Conservation (phyloP, 2,329 filamentous ascomycete species). For the Phialophora tarda region DNA sequence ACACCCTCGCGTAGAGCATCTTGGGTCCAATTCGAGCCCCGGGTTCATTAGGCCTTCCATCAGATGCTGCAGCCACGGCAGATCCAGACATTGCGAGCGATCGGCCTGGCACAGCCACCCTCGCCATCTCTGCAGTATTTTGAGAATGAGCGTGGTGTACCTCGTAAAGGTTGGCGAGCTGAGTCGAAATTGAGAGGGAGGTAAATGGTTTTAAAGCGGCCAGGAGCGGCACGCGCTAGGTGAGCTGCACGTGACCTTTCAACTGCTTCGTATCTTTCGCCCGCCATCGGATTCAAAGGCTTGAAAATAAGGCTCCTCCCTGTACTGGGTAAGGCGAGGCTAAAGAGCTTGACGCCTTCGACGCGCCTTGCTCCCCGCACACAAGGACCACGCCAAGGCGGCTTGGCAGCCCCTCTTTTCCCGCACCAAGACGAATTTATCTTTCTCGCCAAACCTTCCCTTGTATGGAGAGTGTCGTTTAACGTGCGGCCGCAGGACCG, state of each 20-base stretch:
- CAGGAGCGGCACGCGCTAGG: too few species aligned
- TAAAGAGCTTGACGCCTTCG: too few species aligned
- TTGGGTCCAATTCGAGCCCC: not conserved
- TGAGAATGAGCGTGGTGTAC: not conserved
- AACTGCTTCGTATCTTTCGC: too few species aligned
- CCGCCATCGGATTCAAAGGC: too few species aligned
- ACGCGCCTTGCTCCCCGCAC: too few species aligned
- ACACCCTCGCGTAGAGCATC: not conserved
- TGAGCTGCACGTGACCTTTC: too few species aligned
- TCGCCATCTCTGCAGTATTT: not conserved
- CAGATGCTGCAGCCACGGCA: not conserved
- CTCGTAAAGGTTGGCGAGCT: not conserved
- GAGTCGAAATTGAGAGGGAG: not conserved
- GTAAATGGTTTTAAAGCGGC: not conserved
- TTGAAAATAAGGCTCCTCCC: too few species aligned
- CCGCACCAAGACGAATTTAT: not conserved
- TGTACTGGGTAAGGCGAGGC: too few species aligned
- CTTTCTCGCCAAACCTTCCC: not conserved
- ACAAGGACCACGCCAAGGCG: not conserved
- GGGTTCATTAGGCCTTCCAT: not conserved
- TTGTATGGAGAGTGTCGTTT: not conserved
- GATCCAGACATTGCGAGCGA: not conserved
- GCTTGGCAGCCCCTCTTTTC: not conserved
- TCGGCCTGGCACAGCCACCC: not conserved
- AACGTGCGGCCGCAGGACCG: not conserved